Evolutionary conservation across 1,139 yeast species (phyloP), one percentile per base, ranked within the genome.

Genomic region (Arxiozyma bovina): DNA sequence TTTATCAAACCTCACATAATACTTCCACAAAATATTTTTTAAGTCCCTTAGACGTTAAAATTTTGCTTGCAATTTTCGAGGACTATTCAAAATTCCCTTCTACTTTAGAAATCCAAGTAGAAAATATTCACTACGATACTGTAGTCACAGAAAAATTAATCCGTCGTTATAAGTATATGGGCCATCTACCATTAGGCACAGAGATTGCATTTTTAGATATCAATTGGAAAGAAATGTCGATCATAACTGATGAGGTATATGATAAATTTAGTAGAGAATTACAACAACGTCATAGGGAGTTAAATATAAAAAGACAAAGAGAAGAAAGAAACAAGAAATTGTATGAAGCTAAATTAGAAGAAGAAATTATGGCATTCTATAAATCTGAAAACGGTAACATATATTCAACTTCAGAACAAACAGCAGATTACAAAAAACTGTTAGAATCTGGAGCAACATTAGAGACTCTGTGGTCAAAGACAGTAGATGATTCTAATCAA

Each of bases 131-230:
- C 50, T 80, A 79, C 64, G 91, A 85, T 34, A 75, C 82, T 50
- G 74, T 76, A 27, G 77, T 81, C 53, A 82, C 73, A 54, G 80
- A 63, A 71, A 74, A 58, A 3, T 68, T 87, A 17, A 70, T 83
- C 8, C 79, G 81, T 54, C 81, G 82, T 61, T 79, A 79, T 67
- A 91, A 89, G 66, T 90, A 87, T 66, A 72, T 93, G 55, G 77
- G 87, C 0, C 95, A 91, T 69, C 70, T 90, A 42, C 98, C 99
- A 0, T 67, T 81, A 40, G 97, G 97, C 1, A 83, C 96, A 0
- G 86, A 87, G 48, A 71, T 93, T 49, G 96, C 93, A 17, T 84
- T 89, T 60, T 65, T 94, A 55, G 98, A 93, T 63, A 80, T 96
- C 56, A 83, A 88, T 64, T 93, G 99, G 98, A 70, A 80, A 60